A percentile compares a stretch with the other conserved stretches of the same genome.
phyloP scores from a whole-genome alignment of 345 rosid species.

The Citrus maxima region DNA sequence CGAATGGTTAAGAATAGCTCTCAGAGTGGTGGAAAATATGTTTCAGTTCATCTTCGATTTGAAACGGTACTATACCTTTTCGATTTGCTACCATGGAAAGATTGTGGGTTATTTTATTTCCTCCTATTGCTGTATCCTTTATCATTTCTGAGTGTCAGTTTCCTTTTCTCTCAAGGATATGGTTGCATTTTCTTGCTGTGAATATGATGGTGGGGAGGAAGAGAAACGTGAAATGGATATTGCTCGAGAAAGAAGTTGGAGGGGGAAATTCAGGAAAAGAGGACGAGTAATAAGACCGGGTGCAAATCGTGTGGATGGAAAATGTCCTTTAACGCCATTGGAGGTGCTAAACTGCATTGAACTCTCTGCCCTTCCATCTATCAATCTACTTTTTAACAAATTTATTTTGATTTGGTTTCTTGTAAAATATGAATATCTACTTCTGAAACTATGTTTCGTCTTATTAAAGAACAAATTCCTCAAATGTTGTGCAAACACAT shows the following conservation, averaged over 20 bases:
- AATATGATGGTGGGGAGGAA: conserved; percentile 89
- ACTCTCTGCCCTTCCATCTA: too few species aligned
- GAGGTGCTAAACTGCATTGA: conserved; percentile 49
- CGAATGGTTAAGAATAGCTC: conserved; percentile 72
- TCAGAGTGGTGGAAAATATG: conserved; percentile 68
- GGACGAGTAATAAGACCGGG: conserved; percentile 90
- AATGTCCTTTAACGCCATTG: conserved; percentile 89
- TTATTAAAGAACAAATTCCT: background rate
- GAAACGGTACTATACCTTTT: conserved; percentile 57
- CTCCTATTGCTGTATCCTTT: background rate
- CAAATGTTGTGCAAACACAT: background rate
- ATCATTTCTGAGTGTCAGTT: conserved; percentile 10
- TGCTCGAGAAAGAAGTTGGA: conserved; percentile 94
- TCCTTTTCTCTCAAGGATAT: conserved; percentile 55
- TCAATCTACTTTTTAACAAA: background rate
- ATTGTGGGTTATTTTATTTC: background rate
- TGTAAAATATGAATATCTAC: background rate
- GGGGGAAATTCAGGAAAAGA: conserved; percentile 89
- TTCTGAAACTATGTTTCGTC: background rate
- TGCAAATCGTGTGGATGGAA: conserved; percentile 89
- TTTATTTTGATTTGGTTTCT: background rate
- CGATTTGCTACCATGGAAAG: background rate
- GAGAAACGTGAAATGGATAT: conserved; percentile 90
- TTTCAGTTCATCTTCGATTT: conserved; percentile 96
- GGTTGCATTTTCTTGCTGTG: conserved; percentile 99